Percentiles rank a stretch among this genome's conserved stretches.
Conservation (phyloP, 2,329 filamentous ascomycete genomes). For the Fusarium chuoi region DNA sequence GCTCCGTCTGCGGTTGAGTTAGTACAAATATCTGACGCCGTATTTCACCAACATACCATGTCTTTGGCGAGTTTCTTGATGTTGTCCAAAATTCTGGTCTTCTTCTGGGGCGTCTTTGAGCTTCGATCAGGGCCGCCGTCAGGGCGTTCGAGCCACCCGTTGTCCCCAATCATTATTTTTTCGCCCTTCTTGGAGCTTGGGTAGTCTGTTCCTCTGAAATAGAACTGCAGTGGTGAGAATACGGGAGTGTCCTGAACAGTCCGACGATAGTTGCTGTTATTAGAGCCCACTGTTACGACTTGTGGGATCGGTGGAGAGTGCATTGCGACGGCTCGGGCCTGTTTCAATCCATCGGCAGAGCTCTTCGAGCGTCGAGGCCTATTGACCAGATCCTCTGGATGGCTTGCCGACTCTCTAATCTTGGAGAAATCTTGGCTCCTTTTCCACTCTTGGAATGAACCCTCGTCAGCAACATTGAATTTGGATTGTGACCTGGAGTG, state of each 20-base stretch:
- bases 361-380: conserved; percentile 46
- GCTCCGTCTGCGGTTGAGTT: conserved; percentile 49
- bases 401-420: conserved; percentile 22
- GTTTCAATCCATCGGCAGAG: conserved; percentile 39
- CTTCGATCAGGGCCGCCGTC: conserved; percentile 36
- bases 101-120: conserved; percentile 50
- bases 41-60: conserved; percentile 53
- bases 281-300: conserved; percentile 8
- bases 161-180: conserved; percentile 65
- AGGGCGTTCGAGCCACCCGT: conserved; percentile 66
- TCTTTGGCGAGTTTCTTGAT: conserved; percentile 65
- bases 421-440: conserved; percentile 33
- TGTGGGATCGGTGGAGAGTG: conserved; percentile 30
- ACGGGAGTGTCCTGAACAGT: conserved; percentile 34
- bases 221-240: conserved; percentile 57
- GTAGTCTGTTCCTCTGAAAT: conserved; percentile 53
- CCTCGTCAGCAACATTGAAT: conserved; percentile 30
- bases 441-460: conserved; percentile 45
- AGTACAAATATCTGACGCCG: not conserved
- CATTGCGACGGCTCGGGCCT: conserved; percentile 12
- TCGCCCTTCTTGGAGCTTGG: conserved; percentile 54
- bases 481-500: conserved; percentile 35
- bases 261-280: conserved; percentile 5
- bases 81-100: conserved; percentile 55
- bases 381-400: conserved; percentile 28